These are phyloP conservation scores for Euphorbia peplus DNA, from an alignment of 345 rosid genomes.

Conservation along the genomic window DNA sequence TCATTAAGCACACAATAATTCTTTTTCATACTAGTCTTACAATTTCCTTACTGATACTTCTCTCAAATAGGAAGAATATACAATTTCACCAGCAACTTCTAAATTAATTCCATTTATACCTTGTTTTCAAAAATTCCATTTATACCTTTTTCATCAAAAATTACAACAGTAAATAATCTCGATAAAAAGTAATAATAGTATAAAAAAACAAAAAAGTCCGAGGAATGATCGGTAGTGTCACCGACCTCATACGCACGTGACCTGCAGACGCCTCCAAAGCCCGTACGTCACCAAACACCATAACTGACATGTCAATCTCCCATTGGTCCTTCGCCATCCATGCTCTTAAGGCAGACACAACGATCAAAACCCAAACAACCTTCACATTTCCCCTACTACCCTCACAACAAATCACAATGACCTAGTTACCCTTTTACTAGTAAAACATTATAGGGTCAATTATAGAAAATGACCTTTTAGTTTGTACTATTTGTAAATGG, in stretches of 20 bases:
- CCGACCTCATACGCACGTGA: conserved; percentile 24
- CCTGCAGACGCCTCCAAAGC: conserved; percentile 22
- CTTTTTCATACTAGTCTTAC: too few species aligned
- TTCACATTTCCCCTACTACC: conserved; percentile 16
- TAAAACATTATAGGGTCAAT: conserved; percentile 25
- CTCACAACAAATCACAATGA: neutral
- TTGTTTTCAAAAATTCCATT: too few species aligned
- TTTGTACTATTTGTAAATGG: too few species aligned
- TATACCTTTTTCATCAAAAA: neutral
- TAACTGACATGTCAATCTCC: conserved; percentile 21
- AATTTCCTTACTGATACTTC: too few species aligned
- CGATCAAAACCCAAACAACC: neutral
- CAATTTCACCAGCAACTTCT: too few species aligned
- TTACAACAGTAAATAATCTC: neutral
- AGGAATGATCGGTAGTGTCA: conserved; percentile 7
- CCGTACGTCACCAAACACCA: neutral
- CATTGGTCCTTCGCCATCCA: conserved; percentile 28
- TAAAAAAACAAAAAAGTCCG: neutral
- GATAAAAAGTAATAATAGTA: neutral
- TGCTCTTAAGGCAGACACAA: neutral
- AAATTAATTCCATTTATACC: too few species aligned
- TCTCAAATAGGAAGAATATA: too few species aligned
- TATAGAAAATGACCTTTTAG: too few species aligned
- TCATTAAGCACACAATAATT: too few species aligned
- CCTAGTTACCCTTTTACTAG: conserved; percentile 31